phyloP scores from a whole-genome alignment of 225 moss, liverwort and hornwort species.

The Sphagnum tenellum region DNA sequence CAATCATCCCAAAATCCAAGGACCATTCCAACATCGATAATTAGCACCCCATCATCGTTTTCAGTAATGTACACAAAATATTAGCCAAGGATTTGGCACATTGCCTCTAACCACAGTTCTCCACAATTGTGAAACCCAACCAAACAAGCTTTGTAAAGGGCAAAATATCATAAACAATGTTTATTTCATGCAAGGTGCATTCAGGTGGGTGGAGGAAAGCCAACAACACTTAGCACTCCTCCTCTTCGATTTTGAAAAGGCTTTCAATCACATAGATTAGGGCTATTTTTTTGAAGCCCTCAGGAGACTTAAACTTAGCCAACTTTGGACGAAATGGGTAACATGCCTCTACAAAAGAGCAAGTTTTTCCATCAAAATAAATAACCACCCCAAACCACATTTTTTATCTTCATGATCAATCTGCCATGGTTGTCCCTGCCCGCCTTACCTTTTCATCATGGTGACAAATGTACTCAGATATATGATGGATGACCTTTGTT shows the following conservation, averaged over 20 bases:
- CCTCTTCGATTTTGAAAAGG: no score
- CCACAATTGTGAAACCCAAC: background rate
- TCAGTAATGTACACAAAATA: no score
- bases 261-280: no score
- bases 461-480: background rate
- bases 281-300: no score
- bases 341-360: background rate
- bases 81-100: no score
- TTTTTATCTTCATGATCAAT: background rate
- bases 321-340: background rate
- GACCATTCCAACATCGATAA: no score
- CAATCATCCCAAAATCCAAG: no score
- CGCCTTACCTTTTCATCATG: background rate
- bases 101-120: no score
- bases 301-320: background rate
- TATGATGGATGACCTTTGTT: background rate
- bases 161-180: background rate
- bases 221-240: background rate
- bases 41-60: no score
- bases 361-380: background rate
- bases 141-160: background rate
- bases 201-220: background rate
- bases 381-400: background rate
- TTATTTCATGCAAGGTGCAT: background rate
- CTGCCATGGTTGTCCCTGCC: background rate